Base-by-base conservation (phyloP, 805 yeast species). In the Scheffersomyces stipitis region DNA sequence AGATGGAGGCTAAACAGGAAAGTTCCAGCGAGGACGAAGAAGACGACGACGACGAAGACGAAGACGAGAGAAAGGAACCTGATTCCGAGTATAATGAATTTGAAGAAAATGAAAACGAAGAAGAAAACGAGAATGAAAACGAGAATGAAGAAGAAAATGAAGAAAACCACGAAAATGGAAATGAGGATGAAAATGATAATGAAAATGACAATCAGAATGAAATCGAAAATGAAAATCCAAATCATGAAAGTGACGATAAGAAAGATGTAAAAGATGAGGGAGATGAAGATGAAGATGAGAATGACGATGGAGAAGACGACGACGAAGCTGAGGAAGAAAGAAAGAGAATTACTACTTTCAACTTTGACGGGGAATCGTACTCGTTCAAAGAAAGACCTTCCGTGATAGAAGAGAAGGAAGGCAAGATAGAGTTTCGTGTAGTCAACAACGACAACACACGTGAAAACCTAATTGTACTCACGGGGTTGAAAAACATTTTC, bases 401-500 rank as follows among this genome's bases (percentile, higher is more conserved):
- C 4, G 98, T 89, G 3, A 73, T 90, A 8, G 99, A 91, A 57
- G 99, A 93, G 54, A 77, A 84, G 40, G 96, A 88, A 44, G 96
- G 96, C 0, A 81, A 84, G 49, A 93, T 93, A 42, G 96, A 91
- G 60, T 91, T 93, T 54, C 73, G 98, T 38, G 99, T 93, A 22
- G 99, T 93, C 18, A 93, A 93, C 62, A 91, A 93, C 64, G 98
- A 93, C 59, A 87, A 89, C 55, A 73, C 89, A 2, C 75, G 75
- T 42, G 99, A 93, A 52, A 87, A 78, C 59, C 69, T 93, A 70
- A 87, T 93, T 73, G 91, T 93, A 33, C 69, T 93, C 44, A 93
- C 98, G 0, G 99, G 99, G 1, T 65, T 93, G 44, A 93, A 93
- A 63, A 93, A 91, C 58, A 91, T 93, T 46, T 93, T 93, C 61